A percentile compares a stretch with the other conserved stretches of the same genome.
These are phyloP conservation scores for Collybia nuda DNA, from an alignment of 768 basidiomycete genomes.

Conservation along the genomic window DNA sequence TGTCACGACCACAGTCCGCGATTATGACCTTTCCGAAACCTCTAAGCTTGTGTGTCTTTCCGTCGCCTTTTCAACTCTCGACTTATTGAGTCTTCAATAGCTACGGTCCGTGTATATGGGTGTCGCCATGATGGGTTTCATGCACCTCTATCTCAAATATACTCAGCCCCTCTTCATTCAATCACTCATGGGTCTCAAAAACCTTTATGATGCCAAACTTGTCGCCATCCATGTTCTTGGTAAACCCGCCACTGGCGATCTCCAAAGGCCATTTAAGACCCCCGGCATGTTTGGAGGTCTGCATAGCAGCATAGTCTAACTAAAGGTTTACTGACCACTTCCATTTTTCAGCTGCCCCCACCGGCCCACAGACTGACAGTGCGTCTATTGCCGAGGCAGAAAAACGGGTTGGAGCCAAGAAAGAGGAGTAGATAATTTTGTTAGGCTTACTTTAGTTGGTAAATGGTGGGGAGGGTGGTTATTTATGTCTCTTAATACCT, in stretches of 20 bases:
- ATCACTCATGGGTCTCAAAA: constrained; percentile 92
- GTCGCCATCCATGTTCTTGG: constrained; percentile 83
- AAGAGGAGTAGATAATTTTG: constrained; percentile 54
- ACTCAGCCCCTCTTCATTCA: constrained; percentile 97
- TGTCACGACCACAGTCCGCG: constrained; percentile 87
- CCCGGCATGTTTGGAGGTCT: constrained; percentile 71
- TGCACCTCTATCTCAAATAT: constrained; percentile 94
- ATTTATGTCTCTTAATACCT: too few relatives aligned
- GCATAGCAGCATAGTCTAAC: neutral
- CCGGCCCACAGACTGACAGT: constrained; percentile 83
- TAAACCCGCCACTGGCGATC: constrained; percentile 77
- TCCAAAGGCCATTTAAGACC: constrained; percentile 87
- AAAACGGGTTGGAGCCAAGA: constrained; percentile 78
- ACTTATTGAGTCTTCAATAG: constrained; percentile 27
- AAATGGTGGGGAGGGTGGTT: too few relatives aligned
- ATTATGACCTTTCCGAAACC: constrained; percentile 90
- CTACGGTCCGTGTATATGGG: constrained; percentile 70
- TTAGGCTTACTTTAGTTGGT: too few relatives aligned
- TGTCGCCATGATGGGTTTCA: constrained; percentile 85
- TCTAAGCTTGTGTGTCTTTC: constrained; percentile 66
- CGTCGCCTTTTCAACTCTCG: neutral
- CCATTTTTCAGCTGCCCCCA: constrained; percentile 33
- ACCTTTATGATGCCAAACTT: constrained; percentile 81
- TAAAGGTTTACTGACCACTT: neutral
- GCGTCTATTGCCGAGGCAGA: constrained; percentile 88